Conservation (phyloP, 805 yeast genomes). For the Pachysolen tannophilus region DNA sequence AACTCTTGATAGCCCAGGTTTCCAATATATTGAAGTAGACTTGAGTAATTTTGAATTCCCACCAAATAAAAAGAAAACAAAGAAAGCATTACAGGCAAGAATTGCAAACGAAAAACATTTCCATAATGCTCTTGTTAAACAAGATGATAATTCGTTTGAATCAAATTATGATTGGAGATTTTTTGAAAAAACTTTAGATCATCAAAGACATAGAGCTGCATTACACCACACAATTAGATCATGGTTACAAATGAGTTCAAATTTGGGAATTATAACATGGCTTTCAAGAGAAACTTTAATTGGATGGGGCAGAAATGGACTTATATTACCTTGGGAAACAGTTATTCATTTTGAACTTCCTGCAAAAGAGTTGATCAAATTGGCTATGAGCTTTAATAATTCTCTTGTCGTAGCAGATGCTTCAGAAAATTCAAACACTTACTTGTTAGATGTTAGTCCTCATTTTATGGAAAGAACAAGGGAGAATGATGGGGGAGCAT, state of each 20-base stretch:
- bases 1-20: conserved; percentile 16
- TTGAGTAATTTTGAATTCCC: conserved; percentile 19
- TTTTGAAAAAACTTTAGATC: conserved; percentile 36
- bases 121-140: conserved; percentile 20
- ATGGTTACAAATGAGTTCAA: conserved; percentile 36
- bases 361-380: conserved; percentile 33
- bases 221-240: conserved; percentile 38
- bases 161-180: conserved; percentile 61
- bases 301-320: conserved; percentile 44
- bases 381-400: conserved; percentile 39
- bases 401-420: conserved; percentile 37
- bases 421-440: conserved; percentile 35
- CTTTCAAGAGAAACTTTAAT: conserved; percentile 39
- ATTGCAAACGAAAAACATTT: conserved; percentile 23
- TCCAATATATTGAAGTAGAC: conserved; percentile 14
- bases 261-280: conserved; percentile 36
- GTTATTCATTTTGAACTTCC: conserved; percentile 45
- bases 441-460: conserved; percentile 39
- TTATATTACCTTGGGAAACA: conserved; percentile 45
- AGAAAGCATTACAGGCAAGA: conserved; percentile 23
- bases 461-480: conserved; percentile 39
- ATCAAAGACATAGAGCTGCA: conserved; percentile 31
- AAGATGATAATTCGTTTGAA: conserved; percentile 23
- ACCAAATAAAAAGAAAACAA: conserved; percentile 19
- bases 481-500: conserved; percentile 36